Conservation (phyloP, 108 stramenopile species). For the Skeletonema costatum region DNA sequence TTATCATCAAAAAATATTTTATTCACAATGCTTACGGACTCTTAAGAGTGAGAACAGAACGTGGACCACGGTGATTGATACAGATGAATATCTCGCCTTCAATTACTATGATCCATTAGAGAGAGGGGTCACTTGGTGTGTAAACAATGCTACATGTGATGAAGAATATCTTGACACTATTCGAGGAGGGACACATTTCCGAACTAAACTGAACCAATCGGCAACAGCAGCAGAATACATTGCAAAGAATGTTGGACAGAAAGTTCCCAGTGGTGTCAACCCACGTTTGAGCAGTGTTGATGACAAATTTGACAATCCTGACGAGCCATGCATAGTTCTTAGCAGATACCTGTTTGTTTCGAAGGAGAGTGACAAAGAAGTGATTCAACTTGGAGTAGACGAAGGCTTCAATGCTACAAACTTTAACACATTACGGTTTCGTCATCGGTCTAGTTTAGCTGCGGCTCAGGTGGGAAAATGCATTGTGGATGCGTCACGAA, state of each 20-base stretch:
- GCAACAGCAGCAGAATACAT: conserved; percentile 15
- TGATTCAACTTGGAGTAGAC: background rate
- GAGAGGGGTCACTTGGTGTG: background rate
- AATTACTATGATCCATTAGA: conserved; percentile 25
- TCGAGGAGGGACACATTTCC: background rate
- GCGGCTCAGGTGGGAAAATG: background rate
- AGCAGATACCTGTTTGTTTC: background rate
- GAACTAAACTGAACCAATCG: conserved; percentile 1
- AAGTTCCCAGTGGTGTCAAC: too few relatives aligned
- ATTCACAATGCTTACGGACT: conserved; percentile 19
- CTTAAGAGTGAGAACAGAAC: conserved; percentile 22
- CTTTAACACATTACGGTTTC: conserved; percentile 10
- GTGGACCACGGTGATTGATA: conserved; percentile 61
- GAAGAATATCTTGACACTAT: conserved; percentile 1
- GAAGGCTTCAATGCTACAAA: conserved; percentile 1
- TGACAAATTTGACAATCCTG: background rate
- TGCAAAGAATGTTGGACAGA: background rate
- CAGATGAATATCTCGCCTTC: conserved; percentile 65
- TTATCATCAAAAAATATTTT: conserved; percentile 38
- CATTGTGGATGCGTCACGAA: conserved; percentile 6
- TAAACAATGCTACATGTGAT: background rate
- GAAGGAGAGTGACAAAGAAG: background rate
- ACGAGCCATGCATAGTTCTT: conserved; percentile 3
- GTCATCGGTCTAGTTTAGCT: background rate
- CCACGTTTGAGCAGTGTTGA: background rate